phyloP scores from a whole-genome alignment of 148 eudicot genomes.

The Rhododendron mucronatum region DNA sequence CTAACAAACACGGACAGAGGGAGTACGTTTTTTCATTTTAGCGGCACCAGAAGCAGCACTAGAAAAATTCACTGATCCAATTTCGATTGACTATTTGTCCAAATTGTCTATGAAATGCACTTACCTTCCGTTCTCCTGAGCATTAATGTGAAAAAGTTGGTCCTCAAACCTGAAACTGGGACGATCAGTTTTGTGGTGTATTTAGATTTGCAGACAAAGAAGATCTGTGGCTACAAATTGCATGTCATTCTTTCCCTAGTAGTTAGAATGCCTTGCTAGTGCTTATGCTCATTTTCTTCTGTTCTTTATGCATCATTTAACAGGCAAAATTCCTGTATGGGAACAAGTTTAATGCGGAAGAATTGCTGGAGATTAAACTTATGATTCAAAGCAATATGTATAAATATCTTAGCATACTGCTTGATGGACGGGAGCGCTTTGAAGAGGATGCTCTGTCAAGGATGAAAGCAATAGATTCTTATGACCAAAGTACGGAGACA shows the following conservation, averaged over 20 bases:
- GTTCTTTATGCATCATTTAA: constrained; percentile 13
- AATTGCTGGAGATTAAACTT: constrained; percentile 79
- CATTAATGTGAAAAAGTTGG: background rate
- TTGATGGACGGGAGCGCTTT: constrained; percentile 93
- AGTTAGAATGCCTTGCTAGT: background rate
- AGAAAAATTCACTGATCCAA: background rate
- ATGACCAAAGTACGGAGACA: constrained; percentile 33
- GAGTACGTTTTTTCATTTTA: background rate
- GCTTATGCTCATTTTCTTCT: constrained; percentile 7
- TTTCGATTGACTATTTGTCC: background rate
- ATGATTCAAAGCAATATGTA: constrained; percentile 97
- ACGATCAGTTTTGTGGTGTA: background rate
- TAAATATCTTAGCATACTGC: constrained; percentile 79
- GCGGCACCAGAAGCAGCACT: background rate
- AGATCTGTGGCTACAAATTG: background rate
- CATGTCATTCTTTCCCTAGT: background rate
- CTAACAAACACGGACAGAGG: too few species aligned
- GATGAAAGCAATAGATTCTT: constrained; percentile 22
- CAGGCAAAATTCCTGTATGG: constrained; percentile 95
- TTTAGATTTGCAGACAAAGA: background rate
- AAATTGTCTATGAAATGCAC: background rate
- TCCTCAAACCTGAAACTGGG: background rate
- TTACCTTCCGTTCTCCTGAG: background rate
- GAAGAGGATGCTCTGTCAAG: constrained; percentile 69
- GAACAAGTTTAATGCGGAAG: constrained; percentile 69